Conservation (phyloP, 2,329 filamentous ascomycete genomes). For the Colletotrichum cordylinicola region DNA sequence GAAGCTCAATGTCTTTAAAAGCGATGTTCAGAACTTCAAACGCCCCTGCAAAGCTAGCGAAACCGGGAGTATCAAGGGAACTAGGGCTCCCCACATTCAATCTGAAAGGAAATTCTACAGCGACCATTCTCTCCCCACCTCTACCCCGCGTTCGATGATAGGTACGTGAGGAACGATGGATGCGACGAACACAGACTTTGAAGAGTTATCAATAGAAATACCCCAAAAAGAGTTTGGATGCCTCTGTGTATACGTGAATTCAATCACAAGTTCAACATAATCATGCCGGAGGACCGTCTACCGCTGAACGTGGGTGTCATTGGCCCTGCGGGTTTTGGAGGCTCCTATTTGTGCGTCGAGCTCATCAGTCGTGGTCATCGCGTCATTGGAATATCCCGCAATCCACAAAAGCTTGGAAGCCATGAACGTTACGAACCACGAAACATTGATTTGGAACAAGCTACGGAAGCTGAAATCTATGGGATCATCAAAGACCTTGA, state of each 20-base stretch:
- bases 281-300: neutral
- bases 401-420: neutral
- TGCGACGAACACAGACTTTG: neutral
- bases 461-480: neutral
- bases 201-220: neutral
- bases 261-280: neutral
- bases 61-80: neutral
- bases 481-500: neutral
- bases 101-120: neutral
- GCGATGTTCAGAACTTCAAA: neutral
- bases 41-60: neutral
- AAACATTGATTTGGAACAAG: neutral
- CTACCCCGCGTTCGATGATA: neutral
- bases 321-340: neutral
- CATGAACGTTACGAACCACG: neutral
- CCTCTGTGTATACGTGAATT: neutral
- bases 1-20: neutral
- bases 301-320: neutral
- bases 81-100: neutral
- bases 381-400: neutral
- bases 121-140: neutral
- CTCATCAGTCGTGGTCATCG: neutral
- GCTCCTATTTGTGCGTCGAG: neutral
- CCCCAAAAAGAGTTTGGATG: neutral
- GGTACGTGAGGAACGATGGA: neutral